A percentile compares a stretch with the other conserved stretches of the same genome.
phyloP scores from a whole-genome alignment of 2,329 filamentous ascomycete genomes.

The Phyllosticta citribraziliensis region DNA sequence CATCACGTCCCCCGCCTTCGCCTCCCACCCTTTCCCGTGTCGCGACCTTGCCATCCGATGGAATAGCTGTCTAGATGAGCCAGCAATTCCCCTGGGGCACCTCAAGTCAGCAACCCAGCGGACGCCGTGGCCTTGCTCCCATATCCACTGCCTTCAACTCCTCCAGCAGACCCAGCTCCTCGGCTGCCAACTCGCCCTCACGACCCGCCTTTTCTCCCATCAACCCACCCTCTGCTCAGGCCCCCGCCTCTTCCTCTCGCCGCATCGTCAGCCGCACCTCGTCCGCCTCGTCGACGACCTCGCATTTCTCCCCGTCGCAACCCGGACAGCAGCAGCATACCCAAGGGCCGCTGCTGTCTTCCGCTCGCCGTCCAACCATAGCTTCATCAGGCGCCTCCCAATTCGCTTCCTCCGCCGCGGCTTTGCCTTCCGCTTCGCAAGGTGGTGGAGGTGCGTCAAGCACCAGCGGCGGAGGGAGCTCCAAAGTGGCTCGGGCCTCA shows the following conservation, averaged over 20 bases:
- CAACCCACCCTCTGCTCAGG: constrained; percentile 43
- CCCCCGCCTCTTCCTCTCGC: constrained; percentile 35
- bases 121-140: constrained; percentile 48
- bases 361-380: constrained; percentile 46
- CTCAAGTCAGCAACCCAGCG: constrained; percentile 43
- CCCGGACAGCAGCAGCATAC: constrained; percentile 45
- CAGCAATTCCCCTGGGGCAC: constrained; percentile 50
- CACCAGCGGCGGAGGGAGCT: constrained; percentile 45
- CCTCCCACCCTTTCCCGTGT: constrained; percentile 15
- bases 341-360: constrained; percentile 44
- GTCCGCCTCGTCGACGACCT: constrained; percentile 45
- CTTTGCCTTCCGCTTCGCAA: constrained; percentile 39
- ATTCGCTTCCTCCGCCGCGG: constrained; percentile 46
- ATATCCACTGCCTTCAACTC: constrained; percentile 44
- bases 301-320: constrained; percentile 45
- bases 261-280: constrained; percentile 44
- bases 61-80: constrained; percentile 35
- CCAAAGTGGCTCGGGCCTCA: constrained; percentile 50
- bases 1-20: constrained; percentile 13
- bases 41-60: constrained; percentile 29
- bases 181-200: constrained; percentile 40
- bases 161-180: constrained; percentile 33
- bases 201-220: constrained; percentile 43
- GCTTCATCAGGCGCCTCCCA: constrained; percentile 44
- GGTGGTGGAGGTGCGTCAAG: constrained; percentile 41